Conservation (phyloP, 495 filamentous ascomycete genomes). For the Penicillium tannophilum region DNA sequence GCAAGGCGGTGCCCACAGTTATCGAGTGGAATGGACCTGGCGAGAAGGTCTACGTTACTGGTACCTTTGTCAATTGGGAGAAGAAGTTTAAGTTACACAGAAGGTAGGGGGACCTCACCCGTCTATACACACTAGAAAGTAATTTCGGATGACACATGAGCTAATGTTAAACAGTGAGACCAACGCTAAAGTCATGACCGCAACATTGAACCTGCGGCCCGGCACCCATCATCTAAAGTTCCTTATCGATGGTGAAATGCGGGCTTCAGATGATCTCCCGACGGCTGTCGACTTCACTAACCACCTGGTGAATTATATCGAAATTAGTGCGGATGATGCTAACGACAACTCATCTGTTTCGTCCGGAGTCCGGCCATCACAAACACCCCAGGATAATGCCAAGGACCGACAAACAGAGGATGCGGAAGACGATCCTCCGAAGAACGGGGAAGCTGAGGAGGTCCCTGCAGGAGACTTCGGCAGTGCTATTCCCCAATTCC, state of each 20-base stretch:
- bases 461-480: slow-evolving; percentile 51
- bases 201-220: slow-evolving; percentile 77
- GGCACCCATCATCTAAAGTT: slow-evolving; percentile 97
- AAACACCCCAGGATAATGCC: slow-evolving; percentile 43
- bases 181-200: slow-evolving; percentile 60
- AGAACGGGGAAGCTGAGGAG: slow-evolving; percentile 51
- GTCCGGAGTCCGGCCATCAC: slow-evolving; percentile 47
- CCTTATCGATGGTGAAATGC: slow-evolving; percentile 91
- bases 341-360: slow-evolving; percentile 36
- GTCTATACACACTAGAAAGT: not conserved
- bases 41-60: slow-evolving; percentile 92
- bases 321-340: slow-evolving; percentile 78
- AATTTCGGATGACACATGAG: not conserved
- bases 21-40: slow-evolving; percentile 81
- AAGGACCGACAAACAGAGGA: slow-evolving; percentile 36
- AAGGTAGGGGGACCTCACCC: slow-evolving; percentile 55
- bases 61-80: slow-evolving; percentile 95
- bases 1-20: slow-evolving; percentile 67
- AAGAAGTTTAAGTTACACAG: slow-evolving; percentile 83
- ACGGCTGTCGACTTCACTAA: slow-evolving; percentile 97
- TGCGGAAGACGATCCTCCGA: slow-evolving; percentile 44
- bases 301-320: slow-evolving; percentile 95
- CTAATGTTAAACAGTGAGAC: slow-evolving; percentile 35
- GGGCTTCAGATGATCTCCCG: slow-evolving; percentile 79
- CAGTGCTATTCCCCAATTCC: slow-evolving; percentile 75